Percentiles rank a stretch among this genome's conserved stretches.
These are phyloP conservation scores for Sporisorium exsertum DNA, from an alignment of 1,284 basidiomycete species.

Conservation along the genomic window DNA sequence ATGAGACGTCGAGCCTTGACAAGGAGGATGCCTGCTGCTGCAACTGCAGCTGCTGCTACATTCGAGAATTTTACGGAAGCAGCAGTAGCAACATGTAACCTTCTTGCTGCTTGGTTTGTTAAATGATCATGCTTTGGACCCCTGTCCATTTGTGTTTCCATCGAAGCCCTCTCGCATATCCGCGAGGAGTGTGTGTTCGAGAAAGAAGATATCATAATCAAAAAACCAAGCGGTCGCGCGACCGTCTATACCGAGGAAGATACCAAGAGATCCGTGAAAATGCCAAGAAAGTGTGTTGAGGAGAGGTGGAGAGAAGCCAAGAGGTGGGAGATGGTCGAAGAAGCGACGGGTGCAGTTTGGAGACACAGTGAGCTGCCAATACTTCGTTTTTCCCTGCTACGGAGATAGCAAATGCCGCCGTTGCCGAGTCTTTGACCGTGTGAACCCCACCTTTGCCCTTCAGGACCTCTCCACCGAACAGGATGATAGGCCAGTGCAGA, in stretches of 20 bases:
- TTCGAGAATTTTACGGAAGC: background rate
- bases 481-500: constrained; percentile 6
- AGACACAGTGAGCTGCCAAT: background rate
- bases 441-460: constrained; percentile 1
- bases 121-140: constrained; percentile 34
- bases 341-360: background rate
- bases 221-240: constrained; percentile 29
- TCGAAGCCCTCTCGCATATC: constrained; percentile 59
- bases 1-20: constrained; percentile 39
- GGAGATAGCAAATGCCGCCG: too few relatives aligned
- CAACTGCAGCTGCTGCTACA: constrained; percentile 8
- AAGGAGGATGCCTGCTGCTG: constrained; percentile 16
- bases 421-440: background rate
- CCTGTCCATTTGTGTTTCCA: constrained; percentile 43
- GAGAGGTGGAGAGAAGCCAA: background rate
- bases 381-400: background rate
- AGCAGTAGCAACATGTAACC: constrained; percentile 24
- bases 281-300: constrained; percentile 28
- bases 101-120: constrained; percentile 30
- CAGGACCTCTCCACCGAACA: background rate
- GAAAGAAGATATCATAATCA: constrained; percentile 28
- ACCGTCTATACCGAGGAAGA: constrained; percentile 32
- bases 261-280: constrained; percentile 15
- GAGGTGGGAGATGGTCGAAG: constrained; percentile 6
- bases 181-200: constrained; percentile 44